Base-by-base conservation (phyloP, 1,284 basidiomycete species). In the Pulchroboletus neoregius region DNA sequence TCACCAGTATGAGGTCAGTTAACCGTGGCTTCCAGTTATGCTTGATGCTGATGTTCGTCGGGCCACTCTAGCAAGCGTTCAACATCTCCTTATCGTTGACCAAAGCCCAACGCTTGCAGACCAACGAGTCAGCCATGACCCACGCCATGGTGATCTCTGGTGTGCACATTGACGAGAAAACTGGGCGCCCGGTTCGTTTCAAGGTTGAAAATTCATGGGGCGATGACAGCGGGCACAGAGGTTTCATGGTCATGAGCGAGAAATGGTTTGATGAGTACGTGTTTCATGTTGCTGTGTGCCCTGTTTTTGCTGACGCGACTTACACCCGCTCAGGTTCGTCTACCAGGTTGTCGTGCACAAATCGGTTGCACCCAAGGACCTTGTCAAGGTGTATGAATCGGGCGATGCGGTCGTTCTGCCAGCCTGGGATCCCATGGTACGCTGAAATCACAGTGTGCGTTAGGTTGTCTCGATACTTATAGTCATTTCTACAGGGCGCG, bases 191-290 rank as follows among this genome's bases (percentile, higher is more conserved):
- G 1, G 70, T 94, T 26, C 77, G 92, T 10, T 98, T 91, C 78
- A 89, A 92, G 68, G 90, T 97, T 10, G 94, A 98, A 75, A 98
- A 98, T 72, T 88, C 84, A 8, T 98, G 94, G 95, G 88, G 91
- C 20, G 79, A 84, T n/a, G 72, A 72, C 0, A 76, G 75, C 0
- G 91, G 94, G 16, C 77, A 91, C 54, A 85, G 93, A 58, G 94
- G 93, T 2, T 97, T 85, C 71, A 94, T 90, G 71, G 83, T 95
- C 57, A 95, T 95, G 90, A 87, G 83, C 37, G 86, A 89, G 53
- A 74, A 73, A 34, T 97, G 94, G 94, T 97, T 97, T 68, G 82
- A 87, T 51, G 76, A 97, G 83, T 92, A 66, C 55, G 87, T 81
- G 5, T 44, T 39, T 15, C 15, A 2, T 15, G 18, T 36, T 12